Evolutionary conservation across 169 alveolate genomes (phyloP).

Genomic region (Fabrea salina): DNA sequence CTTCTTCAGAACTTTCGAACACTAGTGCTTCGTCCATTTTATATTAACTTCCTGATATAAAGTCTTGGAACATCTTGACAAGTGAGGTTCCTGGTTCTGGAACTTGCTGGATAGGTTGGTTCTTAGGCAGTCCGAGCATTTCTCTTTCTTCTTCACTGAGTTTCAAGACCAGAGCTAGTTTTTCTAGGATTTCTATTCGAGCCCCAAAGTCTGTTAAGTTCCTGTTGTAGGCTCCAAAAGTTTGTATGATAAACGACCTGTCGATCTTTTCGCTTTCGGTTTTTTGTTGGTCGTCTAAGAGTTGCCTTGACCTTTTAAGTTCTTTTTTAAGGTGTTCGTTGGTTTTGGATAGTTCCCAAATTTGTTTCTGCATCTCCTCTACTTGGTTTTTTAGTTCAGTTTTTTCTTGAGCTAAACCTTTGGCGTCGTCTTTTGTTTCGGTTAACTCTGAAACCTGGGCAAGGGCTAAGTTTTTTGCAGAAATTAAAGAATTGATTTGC

Average conservation of each 20-base stretch:
- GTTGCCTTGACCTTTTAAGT: not conserved
- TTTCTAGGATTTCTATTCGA: not conserved
- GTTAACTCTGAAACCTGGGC: not conserved
- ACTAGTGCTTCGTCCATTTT: no score
- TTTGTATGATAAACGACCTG: slow-evolving; percentile 3
- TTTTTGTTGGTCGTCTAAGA: not conserved
- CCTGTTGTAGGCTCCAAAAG: not conserved
- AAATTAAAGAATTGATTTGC: not conserved
- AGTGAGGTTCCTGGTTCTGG: no score
- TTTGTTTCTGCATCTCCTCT: not conserved
- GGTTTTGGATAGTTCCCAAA: not conserved
- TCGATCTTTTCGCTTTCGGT: not conserved
- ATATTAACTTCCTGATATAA: no score
- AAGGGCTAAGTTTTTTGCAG: not conserved
- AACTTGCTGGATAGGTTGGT: no score
- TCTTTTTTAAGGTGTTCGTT: not conserved
- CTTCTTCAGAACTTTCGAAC: slow-evolving; percentile 57
- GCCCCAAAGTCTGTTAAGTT: not conserved
- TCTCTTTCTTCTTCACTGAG: slow-evolving; percentile 4
- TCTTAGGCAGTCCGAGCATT: not conserved
- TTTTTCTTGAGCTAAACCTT: not conserved
- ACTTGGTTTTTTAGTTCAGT: not conserved
- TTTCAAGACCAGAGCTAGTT: not conserved
- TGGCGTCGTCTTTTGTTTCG: not conserved
- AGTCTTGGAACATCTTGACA: no score